Percentiles rank a stretch among this genome's conserved stretches.
Conservation (phyloP, 257 asterid species). For the Solanum sejunctum region DNA sequence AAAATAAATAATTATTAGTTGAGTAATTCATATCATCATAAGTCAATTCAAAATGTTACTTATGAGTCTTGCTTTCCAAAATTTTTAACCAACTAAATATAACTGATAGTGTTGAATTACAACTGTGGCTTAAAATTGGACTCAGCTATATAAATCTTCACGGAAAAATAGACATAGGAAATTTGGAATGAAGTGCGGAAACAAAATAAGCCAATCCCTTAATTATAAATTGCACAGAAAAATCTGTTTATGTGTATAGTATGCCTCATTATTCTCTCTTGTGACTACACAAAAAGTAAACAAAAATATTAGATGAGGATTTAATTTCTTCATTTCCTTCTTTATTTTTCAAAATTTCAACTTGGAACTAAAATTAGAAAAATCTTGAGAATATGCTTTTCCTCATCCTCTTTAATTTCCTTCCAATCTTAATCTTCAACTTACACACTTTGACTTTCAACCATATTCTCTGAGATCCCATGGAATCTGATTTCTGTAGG, state of each 20-base stretch:
- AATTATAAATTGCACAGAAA: background rate
- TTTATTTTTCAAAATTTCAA: background rate
- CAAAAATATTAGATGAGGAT: background rate
- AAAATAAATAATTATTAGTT: background rate
- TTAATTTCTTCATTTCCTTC: background rate
- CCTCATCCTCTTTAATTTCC: conserved; percentile 34
- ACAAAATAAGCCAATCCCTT: background rate
- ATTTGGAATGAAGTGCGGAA: background rate
- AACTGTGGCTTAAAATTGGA: background rate
- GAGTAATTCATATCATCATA: background rate
- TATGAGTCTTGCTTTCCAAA: no score
- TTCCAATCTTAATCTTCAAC: conserved; percentile 56
- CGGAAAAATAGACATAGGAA: background rate
- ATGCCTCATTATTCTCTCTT: background rate
- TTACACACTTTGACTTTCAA: conserved; percentile 42
- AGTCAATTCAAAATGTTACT: background rate
- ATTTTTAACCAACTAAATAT: background rate
- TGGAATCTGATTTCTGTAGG: conserved; percentile 34
- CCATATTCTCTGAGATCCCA: conserved; percentile 18
- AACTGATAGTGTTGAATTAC: background rate
- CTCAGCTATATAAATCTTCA: background rate
- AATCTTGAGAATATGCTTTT: conserved; percentile 24
- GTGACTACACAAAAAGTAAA: background rate
- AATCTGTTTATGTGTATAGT: background rate
- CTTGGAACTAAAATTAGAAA: conserved; percentile 3